Evolutionary conservation across 78 protist species (phyloP).

Genomic region (Dictyostelium purpureum): DNA sequence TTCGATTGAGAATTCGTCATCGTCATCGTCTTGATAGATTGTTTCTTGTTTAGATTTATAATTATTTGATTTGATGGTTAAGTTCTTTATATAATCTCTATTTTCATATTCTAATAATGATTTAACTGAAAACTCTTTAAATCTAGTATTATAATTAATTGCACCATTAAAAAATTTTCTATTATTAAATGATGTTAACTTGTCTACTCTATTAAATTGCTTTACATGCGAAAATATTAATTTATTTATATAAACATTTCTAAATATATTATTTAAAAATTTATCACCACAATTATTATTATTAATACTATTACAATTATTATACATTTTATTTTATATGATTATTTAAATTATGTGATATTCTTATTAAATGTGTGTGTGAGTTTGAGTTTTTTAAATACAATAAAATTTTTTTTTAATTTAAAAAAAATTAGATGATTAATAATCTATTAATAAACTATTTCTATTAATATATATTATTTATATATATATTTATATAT

Average conservation of each 20-base stretch:
- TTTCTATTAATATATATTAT: no score
- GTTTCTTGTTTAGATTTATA: background rate
- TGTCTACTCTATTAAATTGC: background rate
- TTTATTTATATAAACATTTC: background rate
- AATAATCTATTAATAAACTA: no score
- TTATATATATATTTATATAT: no score
- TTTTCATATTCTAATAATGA: background rate
- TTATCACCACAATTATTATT: background rate
- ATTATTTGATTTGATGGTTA: background rate
- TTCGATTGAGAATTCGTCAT: no score
- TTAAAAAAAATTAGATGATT: no score
- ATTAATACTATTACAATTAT: background rate
- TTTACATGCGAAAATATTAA: background rate
- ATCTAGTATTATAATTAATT: conserved; percentile 1
- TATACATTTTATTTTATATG: background rate
- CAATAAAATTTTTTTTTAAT: no score
- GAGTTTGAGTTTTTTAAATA: no score
- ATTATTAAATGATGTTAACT: background rate
- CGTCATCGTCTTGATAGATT: background rate
- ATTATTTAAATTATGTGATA: no score
- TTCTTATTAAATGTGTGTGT: no score
- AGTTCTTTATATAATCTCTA: background rate
- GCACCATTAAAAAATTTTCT: background rate
- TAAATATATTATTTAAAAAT: background rate
- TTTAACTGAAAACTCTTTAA: conserved; percentile 7